Evolutionary conservation across 1,284 basidiomycete species (phyloP), one percentile per base, ranked within the genome.

Genomic region (Boletellus deceptivus): DNA sequence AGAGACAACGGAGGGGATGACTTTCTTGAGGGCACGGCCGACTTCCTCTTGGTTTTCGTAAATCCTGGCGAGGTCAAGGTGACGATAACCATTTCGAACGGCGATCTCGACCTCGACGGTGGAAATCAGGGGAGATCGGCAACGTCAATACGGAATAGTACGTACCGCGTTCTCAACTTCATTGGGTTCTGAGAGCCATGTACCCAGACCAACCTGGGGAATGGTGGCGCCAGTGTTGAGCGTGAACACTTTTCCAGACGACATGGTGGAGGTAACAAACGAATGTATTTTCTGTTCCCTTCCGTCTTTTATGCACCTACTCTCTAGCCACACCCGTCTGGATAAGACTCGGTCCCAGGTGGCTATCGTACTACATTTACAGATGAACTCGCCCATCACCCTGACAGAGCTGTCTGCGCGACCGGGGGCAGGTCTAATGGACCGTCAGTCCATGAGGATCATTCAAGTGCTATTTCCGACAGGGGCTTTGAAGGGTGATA

Each of bases 121-220:
- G 16, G 37, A 4, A 16, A 38, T 52, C 13, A 53, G 35, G 14
- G 22, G 9, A 18, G 48, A 52, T 54, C 25, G 25, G 25, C 25
- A 25, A 25, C 7, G 25, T 25, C 2, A 35, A 46, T n/a, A 73
- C 22, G n/a, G 24, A 33, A 25, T 36, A 16, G 20, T 16, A 20
- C 10, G 41, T 62, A 87, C 84, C 49, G 90, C 86, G 45, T 78
- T 75, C 70, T 86, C 85, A 50, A 92, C 91, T 67, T 93, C 86
- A 24, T 84, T 76, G 16, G 86, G 85, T 63, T 83, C 75, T 22
- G 87, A 86, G 47, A 84, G 76, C 91, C 90, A 93, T 25, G 91
- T 93, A 9, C 91, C 91, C 38, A 92, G 78, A 41, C 91, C 91
- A 61, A 91, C 82, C 70, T 86, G 81, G 39, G 86, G 86, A 55